Evolutionary conservation across 1,139 yeast species (phyloP), one percentile per base, ranked within the genome.

Genomic region (Geotrichum australiense): DNA sequence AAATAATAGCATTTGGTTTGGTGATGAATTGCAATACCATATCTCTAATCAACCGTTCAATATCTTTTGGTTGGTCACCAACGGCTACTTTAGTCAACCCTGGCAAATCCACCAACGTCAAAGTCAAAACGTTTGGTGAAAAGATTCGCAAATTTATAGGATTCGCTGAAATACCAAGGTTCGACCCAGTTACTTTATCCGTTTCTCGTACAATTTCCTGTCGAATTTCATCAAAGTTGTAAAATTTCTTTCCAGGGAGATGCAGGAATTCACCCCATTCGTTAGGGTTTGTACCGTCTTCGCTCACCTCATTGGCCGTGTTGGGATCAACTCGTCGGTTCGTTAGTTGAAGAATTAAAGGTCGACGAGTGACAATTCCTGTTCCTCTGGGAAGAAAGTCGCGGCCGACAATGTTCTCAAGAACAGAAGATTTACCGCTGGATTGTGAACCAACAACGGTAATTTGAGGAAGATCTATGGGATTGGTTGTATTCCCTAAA

Each of bases 221-320:
- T 62, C 97, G 76, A 57, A 91, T 89, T 50, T 87, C 94, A 60
- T 86, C 91, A 62, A 91, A 91, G 61, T 89, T 83, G 67, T 69
- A 81, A 63, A 86, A 81, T 62, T 84, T 84, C 68, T 84, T 85
- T 50, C 82, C 83, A 37, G 97, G 97, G 46, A 89, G 63, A 62
- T 91, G 98, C 53, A 91, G 74, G 62, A 91, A 91, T 64, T 91
- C 98, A 52, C 98, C 98, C 97, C 97, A 91, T 68, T 91, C 98
- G 51, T 85, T 93, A 37, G 74, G 75, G 58, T 87, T 87, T 62
- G 85, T 84, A 60, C 85, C 95, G 28, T 47, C 40, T 10, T 47
- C 39, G 12, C 23, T 26, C 11, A 37, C 29, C 27, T 50, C 45
- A 10, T 53, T 48, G 18, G 41, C 15, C 25, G 26, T 30, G 11